Percentiles rank a stretch among this genome's conserved stretches.
These are phyloP conservation scores for Chlorella sp. DNA, from an alignment of 139 green algal species.

Conservation along the genomic window DNA sequence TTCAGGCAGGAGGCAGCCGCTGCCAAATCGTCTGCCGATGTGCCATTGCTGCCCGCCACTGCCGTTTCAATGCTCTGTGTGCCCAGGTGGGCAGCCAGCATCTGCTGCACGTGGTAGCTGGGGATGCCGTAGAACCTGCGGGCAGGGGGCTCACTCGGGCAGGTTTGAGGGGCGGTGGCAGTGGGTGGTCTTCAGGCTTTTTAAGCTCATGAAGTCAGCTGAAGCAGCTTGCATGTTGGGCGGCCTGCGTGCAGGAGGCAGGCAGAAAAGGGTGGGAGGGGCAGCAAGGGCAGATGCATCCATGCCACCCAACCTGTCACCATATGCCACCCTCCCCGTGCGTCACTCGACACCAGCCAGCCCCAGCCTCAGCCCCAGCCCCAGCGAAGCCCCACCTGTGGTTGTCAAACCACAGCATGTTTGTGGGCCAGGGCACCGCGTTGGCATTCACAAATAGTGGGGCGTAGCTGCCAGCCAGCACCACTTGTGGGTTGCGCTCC, in stretches of 20 bases:
- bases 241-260: not conserved
- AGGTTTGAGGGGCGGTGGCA: not conserved
- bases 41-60: not conserved
- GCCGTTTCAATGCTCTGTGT: not conserved
- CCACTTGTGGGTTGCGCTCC: slow-evolving; percentile 61
- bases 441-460: slow-evolving; percentile 69
- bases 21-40: not conserved
- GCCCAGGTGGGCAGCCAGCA: slow-evolving; percentile 54
- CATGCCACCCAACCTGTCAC: no score
- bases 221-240: not conserved
- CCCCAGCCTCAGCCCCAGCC: not conserved
- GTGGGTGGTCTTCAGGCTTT: not conserved
- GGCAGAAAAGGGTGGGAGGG: not conserved
- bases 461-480: slow-evolving; percentile 11
- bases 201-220: not conserved
- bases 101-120: slow-evolving; percentile 67
- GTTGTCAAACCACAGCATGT: slow-evolving; percentile 48
- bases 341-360: not conserved
- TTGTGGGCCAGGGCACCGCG: slow-evolving; percentile 47
- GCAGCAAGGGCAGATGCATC: no score
- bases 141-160: not conserved
- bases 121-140: slow-evolving; percentile 55
- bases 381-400: slow-evolving; percentile 35
- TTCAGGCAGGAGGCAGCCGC: not conserved
- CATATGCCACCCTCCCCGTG: not conserved